Evolutionary conservation across 2,329 filamentous ascomycete species (phyloP).

Genomic region (Cercospora janseana): DNA sequence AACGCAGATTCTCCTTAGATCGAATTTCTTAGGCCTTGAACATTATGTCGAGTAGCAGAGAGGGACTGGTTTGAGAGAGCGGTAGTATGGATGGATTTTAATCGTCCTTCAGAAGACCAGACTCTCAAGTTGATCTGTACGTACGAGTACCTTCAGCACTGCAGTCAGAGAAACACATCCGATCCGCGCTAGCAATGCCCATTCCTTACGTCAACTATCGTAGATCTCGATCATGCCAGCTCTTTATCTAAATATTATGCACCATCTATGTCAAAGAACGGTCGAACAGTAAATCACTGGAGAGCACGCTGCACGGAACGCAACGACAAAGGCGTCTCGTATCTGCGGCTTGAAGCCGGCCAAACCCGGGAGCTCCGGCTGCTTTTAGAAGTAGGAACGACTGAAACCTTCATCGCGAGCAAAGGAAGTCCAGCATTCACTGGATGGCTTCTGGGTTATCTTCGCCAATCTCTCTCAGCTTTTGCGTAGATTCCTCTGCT

Average conservation of each 20-base stretch:
- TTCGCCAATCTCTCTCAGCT: background rate
- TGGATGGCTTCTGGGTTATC: background rate
- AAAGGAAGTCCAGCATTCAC: background rate
- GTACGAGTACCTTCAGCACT: background rate
- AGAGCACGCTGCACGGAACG: background rate
- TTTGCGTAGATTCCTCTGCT: background rate
- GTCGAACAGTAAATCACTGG: background rate
- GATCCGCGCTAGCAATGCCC: background rate
- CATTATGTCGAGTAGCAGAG: background rate
- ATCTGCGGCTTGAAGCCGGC: background rate
- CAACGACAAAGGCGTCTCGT: background rate
- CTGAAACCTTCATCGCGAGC: background rate
- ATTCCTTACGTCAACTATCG: background rate
- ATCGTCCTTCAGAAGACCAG: background rate
- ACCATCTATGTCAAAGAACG: background rate
- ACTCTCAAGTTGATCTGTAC: background rate
- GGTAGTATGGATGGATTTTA: background rate
- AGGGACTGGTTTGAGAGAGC: background rate
- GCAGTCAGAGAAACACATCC: background rate
- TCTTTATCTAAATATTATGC: background rate
- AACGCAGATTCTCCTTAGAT: background rate
- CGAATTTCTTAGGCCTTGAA: background rate
- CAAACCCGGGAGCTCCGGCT: background rate
- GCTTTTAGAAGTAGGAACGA: background rate
- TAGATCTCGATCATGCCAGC: background rate